Percentiles rank a stretch among this genome's conserved stretches.
Conservation (phyloP, 2,329 filamentous ascomycete species). For the Alternaria sp. region DNA sequence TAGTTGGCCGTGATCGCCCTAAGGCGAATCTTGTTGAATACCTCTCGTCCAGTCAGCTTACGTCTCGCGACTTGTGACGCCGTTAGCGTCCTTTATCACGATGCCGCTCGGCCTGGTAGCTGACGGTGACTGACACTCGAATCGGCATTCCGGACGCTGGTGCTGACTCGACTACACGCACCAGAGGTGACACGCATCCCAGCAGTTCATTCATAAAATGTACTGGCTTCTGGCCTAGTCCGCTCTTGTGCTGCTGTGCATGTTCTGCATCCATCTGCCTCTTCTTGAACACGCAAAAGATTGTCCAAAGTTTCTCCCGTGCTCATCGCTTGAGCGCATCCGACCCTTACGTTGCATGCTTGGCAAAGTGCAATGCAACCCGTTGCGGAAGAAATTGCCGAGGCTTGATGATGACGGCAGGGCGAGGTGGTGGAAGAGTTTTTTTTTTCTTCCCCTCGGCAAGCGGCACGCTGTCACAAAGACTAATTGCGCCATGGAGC, state of each 20-base stretch:
- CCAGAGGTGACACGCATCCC: slow-evolving; percentile 38
- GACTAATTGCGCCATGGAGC: slow-evolving; percentile 8
- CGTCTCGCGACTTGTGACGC: slow-evolving; percentile 18
- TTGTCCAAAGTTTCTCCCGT: slow-evolving; percentile 4
- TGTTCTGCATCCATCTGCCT: neutral
- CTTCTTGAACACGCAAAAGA: neutral
- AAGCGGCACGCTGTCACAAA: slow-evolving; percentile 12
- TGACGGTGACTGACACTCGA: slow-evolving; percentile 33
- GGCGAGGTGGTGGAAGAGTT: slow-evolving; percentile 19
- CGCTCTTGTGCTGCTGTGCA: slow-evolving; percentile 9
- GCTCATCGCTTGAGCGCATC: slow-evolving; percentile 18
- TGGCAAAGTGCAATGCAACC: slow-evolving; percentile 24
- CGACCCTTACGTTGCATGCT: slow-evolving; percentile 31
- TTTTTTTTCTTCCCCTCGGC: slow-evolving; percentile 24
- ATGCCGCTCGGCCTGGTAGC: slow-evolving; percentile 18
- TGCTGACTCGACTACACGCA: slow-evolving; percentile 31
- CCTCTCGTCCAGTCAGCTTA: slow-evolving; percentile 32
- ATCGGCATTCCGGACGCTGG: slow-evolving; percentile 37
- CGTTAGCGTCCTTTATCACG: slow-evolving; percentile 24
- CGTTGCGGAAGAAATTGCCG: slow-evolving; percentile 26
- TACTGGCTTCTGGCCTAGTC: neutral
- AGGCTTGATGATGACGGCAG: slow-evolving; percentile 19
- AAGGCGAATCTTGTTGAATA: slow-evolving; percentile 26
- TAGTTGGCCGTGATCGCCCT: slow-evolving; percentile 11
- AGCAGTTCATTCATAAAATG: slow-evolving; percentile 16